phyloP scores from a whole-genome alignment of 257 asterid genomes.

The Gynochthodes officinalis region DNA sequence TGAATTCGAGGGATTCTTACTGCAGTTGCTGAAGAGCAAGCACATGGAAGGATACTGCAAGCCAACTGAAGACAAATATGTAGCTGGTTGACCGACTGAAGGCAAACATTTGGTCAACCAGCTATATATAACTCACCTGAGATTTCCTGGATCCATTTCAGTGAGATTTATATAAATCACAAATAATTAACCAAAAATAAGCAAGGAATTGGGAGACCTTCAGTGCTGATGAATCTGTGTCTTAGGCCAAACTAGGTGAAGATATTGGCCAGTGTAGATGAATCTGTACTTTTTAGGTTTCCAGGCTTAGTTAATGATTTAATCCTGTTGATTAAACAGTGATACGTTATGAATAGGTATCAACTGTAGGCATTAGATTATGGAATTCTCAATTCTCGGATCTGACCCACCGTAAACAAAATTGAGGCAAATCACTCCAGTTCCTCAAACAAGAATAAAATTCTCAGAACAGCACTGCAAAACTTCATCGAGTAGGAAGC shows the following conservation, averaged over 20 bases:
- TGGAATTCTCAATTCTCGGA: background rate
- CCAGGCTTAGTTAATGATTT: background rate
- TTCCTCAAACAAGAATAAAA: background rate
- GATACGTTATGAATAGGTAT: background rate
- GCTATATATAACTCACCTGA: background rate
- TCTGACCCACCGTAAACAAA: background rate
- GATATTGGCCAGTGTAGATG: background rate
- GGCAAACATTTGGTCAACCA: slow-evolving; percentile 13
- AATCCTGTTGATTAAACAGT: slow-evolving; percentile 3
- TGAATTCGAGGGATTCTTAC: slow-evolving; percentile 10
- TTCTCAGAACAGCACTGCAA: background rate
- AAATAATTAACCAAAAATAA: background rate
- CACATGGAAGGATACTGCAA: slow-evolving; percentile 75
- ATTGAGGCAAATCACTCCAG: slow-evolving; percentile 1
- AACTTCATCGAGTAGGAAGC: background rate
- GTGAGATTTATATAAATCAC: background rate
- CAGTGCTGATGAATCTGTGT: background rate
- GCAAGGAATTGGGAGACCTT: background rate
- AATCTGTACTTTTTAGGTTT: background rate
- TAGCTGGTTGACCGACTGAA: too few relatives aligned
- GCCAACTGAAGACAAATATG: slow-evolving; percentile 70
- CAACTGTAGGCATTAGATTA: background rate
- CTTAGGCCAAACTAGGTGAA: background rate
- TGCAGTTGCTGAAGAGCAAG: slow-evolving; percentile 65
- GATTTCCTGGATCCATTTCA: background rate